Evolutionary conservation across 108 stramenopile genomes (phyloP).

Genomic region (Asterionellopsis glacialis): DNA sequence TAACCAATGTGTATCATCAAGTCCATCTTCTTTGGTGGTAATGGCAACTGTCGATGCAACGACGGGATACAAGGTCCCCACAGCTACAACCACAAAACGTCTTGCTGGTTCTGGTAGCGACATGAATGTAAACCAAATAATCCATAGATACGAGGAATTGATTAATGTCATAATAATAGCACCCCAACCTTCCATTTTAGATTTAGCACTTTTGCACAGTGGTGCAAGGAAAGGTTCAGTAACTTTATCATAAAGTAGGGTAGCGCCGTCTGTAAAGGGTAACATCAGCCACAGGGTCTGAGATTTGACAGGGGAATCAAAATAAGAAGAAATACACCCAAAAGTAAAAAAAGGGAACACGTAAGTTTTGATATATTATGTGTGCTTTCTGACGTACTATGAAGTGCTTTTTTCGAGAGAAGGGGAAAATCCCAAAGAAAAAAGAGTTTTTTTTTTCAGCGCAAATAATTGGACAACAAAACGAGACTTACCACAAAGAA

Average conservation of each 20-base stretch:
- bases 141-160: constrained; percentile 27
- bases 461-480: background rate
- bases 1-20: constrained; percentile 38
- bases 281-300: constrained; percentile 36
- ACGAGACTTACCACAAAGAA: constrained; percentile 21
- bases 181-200: constrained; percentile 24
- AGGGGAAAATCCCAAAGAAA: no score
- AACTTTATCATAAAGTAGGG: constrained; percentile 30
- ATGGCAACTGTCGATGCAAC: constrained; percentile 31
- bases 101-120: constrained; percentile 25
- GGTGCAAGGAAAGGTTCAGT: constrained; percentile 32
- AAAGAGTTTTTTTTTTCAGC: no score
- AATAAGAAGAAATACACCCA: no score
- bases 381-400: no score
- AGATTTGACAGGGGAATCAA: no score
- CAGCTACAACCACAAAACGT: constrained; percentile 28
- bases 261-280: constrained; percentile 45
- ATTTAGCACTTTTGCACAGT: constrained; percentile 13
- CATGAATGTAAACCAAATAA: constrained; percentile 46
- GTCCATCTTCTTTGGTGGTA: constrained; percentile 21
- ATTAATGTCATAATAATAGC: constrained; percentile 15
- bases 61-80: constrained; percentile 44
- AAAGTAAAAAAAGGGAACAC: no score
- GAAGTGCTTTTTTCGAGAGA: no score
- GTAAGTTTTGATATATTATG: no score